These are phyloP conservation scores for Rhizoclosmatium globosum DNA, from an alignment of 192 early-diverging fungal species.

Conservation along the genomic window DNA sequence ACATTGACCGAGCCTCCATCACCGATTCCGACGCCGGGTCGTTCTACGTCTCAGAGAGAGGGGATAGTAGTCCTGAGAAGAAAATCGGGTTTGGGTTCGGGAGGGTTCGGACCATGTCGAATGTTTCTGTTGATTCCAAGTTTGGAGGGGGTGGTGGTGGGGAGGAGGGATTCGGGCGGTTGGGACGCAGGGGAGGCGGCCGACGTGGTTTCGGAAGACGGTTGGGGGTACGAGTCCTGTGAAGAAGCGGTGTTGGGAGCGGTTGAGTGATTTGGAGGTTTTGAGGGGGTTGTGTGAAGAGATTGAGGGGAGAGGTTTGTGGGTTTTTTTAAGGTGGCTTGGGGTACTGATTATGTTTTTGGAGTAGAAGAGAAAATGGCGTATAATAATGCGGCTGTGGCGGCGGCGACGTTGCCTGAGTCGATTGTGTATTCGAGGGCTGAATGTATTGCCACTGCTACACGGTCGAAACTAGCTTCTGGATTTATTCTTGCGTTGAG, in stretches of 20 bases:
- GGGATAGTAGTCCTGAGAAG: no score
- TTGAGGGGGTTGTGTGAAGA: not conserved
- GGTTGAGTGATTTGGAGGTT: not conserved
- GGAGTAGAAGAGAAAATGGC: constrained; percentile 1
- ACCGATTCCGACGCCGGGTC: no score
- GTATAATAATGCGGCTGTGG: constrained; percentile 9
- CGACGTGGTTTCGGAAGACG: not conserved
- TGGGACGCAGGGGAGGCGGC: not conserved
- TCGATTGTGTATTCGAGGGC: not conserved
- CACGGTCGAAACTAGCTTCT: not conserved
- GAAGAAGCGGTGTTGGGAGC: not conserved
- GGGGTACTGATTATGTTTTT: not conserved
- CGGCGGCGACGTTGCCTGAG: not conserved
- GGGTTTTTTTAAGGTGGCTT: not conserved
- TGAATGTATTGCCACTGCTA: not conserved
- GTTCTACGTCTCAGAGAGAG: no score
- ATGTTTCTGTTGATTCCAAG: not conserved
- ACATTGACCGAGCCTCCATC: no score
- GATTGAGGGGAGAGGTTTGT: constrained; percentile 6
- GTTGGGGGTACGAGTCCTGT: not conserved
- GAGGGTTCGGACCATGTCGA: no score
- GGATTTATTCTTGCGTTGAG: constrained; percentile 1
- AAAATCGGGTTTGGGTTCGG: no score
- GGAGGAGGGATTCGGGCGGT: not conserved
- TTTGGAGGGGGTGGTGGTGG: not conserved